A percentile compares a stretch with the other conserved stretches of the same genome.
These are phyloP conservation scores for Acer saccharum DNA, from an alignment of 345 rosid genomes.

Conservation along the genomic window DNA sequence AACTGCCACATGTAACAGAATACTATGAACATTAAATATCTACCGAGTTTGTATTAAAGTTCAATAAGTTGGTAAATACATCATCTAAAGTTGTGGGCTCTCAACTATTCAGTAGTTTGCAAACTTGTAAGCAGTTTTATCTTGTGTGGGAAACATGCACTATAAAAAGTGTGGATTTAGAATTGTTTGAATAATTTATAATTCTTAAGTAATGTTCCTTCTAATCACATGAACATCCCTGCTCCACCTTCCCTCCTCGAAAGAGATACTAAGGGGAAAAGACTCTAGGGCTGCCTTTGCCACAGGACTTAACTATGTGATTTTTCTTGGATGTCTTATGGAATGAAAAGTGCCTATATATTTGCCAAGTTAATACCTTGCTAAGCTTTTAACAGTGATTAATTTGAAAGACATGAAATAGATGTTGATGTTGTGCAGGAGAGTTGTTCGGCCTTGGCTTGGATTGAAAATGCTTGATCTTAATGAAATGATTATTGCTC, in stretches of 20 bases:
- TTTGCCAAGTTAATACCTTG: neutral
- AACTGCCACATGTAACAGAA: neutral
- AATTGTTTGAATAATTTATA: too few species aligned
- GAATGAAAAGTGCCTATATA: neutral
- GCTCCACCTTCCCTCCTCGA: neutral
- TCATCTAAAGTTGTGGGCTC: neutral
- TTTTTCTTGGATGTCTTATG: too few species aligned
- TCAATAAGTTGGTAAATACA: neutral
- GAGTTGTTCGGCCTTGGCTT: conserved; percentile 94
- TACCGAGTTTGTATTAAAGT: neutral
- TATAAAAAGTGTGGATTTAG: neutral
- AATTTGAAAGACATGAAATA: conserved; percentile 6
- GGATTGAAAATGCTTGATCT: conserved; percentile 95
- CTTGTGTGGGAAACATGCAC: neutral
- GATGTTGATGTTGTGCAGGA: conserved; percentile 45
- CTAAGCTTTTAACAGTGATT: neutral
- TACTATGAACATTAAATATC: neutral
- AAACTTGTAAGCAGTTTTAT: neutral
- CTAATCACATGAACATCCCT: neutral
- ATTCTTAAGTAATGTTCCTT: neutral
- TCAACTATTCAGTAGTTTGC: neutral
- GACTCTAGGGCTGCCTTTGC: neutral
- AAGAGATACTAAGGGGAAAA: neutral
- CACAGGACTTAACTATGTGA: neutral
- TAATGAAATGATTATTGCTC: conserved; percentile 73